phyloP scores from a whole-genome alignment of 2,329 filamentous ascomycete species.

The Stagonosporopsis cucurbitacearum region DNA sequence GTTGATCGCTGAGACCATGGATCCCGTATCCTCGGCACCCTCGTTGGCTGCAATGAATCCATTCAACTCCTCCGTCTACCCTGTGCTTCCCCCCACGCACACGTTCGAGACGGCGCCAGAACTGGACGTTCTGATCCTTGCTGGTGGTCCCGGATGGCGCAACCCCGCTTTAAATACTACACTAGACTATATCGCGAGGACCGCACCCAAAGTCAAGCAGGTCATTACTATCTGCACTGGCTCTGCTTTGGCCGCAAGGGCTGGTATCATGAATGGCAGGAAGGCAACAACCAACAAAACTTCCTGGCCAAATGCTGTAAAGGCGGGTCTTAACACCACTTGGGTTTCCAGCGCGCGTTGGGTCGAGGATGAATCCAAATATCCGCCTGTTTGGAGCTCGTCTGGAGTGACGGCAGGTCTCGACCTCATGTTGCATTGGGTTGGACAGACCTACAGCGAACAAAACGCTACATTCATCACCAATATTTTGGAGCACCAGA shows the following conservation, averaged over 20 bases:
- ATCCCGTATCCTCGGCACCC: slow-evolving; percentile 37
- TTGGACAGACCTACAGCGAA: slow-evolving; percentile 60
- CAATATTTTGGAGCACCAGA: slow-evolving; percentile 63
- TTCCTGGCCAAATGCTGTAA: slow-evolving; percentile 45
- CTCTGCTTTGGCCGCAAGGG: slow-evolving; percentile 61
- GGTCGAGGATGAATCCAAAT: slow-evolving; percentile 64
- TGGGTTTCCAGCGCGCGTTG: slow-evolving; percentile 69
- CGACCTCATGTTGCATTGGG: slow-evolving; percentile 64
- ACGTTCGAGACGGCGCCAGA: slow-evolving; percentile 61
- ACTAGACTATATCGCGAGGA: slow-evolving; percentile 56
- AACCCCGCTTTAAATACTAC: slow-evolving; percentile 39
- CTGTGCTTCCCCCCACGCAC: slow-evolving; percentile 54
- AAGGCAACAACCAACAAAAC: slow-evolving; percentile 54
- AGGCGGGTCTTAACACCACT: slow-evolving; percentile 58
- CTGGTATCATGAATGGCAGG: slow-evolving; percentile 65
- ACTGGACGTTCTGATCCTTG: slow-evolving; percentile 69
- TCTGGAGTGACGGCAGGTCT: slow-evolving; percentile 68
- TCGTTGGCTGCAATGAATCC: slow-evolving; percentile 30
- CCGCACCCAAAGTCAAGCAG: slow-evolving; percentile 59
- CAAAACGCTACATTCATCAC: slow-evolving; percentile 59
- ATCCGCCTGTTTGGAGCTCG: slow-evolving; percentile 62
- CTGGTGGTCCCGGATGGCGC: slow-evolving; percentile 63
- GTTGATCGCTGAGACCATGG: slow-evolving; percentile 34
- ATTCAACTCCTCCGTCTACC: slow-evolving; percentile 38
- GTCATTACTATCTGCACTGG: slow-evolving; percentile 72